Conservation (phyloP, 352 stramenopile species). For the Bremia lactucae region DNA sequence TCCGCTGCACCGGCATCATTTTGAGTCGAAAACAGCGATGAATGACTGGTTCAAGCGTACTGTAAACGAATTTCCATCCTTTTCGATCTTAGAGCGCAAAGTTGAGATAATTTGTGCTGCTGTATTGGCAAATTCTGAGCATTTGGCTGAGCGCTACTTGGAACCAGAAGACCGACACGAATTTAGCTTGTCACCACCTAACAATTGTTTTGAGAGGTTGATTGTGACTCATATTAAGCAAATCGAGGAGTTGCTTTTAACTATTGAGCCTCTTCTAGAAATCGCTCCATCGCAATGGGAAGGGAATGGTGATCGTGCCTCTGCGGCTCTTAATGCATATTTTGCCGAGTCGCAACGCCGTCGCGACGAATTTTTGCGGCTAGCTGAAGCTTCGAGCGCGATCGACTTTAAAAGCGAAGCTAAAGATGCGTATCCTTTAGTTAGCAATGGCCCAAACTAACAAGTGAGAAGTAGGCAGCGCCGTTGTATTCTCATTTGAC, state of each 20-base stretch:
- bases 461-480: slow-evolving; percentile 15
- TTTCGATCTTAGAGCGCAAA: slow-evolving; percentile 64
- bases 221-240: slow-evolving; percentile 27
- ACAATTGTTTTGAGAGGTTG: slow-evolving; percentile 47
- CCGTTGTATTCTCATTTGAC: slow-evolving; percentile 49
- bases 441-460: slow-evolving; percentile 3
- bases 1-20: slow-evolving; percentile 53
- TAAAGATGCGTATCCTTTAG: slow-evolving; percentile 3
- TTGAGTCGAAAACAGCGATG: slow-evolving; percentile 31
- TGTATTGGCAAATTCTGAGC: slow-evolving; percentile 14
- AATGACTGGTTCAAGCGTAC: slow-evolving; percentile 54
- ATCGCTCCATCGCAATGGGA: neutral
- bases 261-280: slow-evolving; percentile 7
- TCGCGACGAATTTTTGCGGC: slow-evolving; percentile 36
- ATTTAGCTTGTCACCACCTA: slow-evolving; percentile 48
- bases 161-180: slow-evolving; percentile 45
- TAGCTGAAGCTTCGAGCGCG: slow-evolving; percentile 18
- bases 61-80: slow-evolving; percentile 64
- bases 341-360: slow-evolving; percentile 27
- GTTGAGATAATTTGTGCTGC: slow-evolving; percentile 48
- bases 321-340: slow-evolving; percentile 10
- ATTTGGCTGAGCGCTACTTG: slow-evolving; percentile 26
- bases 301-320: neutral
- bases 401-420: slow-evolving; percentile 5
- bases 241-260: slow-evolving; percentile 25